Base-by-base conservation (phyloP, 129 eudicot genomes). In the Dittrichia graveolens region DNA sequence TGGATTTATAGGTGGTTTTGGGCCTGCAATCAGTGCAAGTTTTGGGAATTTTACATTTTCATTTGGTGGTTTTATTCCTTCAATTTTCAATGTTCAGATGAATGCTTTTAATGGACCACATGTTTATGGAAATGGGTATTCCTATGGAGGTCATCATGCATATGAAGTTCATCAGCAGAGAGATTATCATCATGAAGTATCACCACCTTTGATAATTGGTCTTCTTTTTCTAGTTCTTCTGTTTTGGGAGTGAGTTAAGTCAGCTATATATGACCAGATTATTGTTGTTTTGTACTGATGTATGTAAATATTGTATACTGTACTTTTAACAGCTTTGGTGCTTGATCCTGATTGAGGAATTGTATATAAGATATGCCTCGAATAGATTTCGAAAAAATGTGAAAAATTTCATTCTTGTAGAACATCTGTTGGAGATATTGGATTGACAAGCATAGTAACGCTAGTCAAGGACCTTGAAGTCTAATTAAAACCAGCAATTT, bases 41-140 rank as follows among this genome's bases (percentile, higher is more conserved):
- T 82, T 86, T 75, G 96, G 96, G 75, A 86, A 86, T 66, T 80
- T 89, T 38, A 83, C 96, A 40, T 56, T 86, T 18, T 86, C 87
- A 1, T 81, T 89, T 69, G 92, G 96, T 53, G 96, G 96, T 65
- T 76, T 89, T 37, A 74, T 89, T 56, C 96, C 92, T 0, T 82
- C 96, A 6, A 61, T 89, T 6, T 84, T 89, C 19, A 86, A 85
- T 84, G 64, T 86, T 44, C 92, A 89, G 12, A 78, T 86, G 78
- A 83, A 89, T 61, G 84, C 89, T 38, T 80, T 84, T 3, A 81
- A 84, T 24, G 31, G 31, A 24, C 31, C 0, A 24, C 31, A 24
- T 24, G 31, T 24, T 24, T 24, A 24, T 24, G 31, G 31, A 24
- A 24, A 24, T 24, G 31, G 2, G 31, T 24, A 24, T 24, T 24